Evolutionary conservation across 306 rosid genomes (phyloP), one percentile per base, ranked within the genome.

Genomic region (Trifolium repens): DNA sequence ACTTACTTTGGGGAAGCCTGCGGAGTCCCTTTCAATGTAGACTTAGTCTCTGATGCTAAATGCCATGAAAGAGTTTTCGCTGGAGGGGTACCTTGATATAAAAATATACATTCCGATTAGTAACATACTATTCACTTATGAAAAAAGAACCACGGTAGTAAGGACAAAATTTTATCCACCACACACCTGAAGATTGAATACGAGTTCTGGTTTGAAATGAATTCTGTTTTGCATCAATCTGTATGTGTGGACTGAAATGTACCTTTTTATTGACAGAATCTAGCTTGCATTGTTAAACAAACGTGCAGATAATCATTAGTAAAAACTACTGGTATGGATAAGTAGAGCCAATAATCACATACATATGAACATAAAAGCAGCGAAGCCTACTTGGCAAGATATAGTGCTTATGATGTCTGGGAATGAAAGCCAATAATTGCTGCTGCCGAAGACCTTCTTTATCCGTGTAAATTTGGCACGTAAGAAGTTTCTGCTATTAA

Each of bases 321-420:
- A 72, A 57, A 84, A 65, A 42, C 44, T 43, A 60, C 47, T 4
- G 27, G 67, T 65, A 71, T 47, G 58, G 55, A 82, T 71, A 35
- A 58, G 55, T 27, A 67, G 37, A 39, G 62, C 42, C 26, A 61
- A 74, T 60, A 44, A 32, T 42, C 77, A 81, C 50, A 82, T 77
- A 79, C 57, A 71, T 46, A 68, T 64, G 74, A 80, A 72, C 82
- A 71, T 68, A 26, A 75, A 66, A 65, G 42, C 52, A 74, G 69
- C 11, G 62, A 76, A 77, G 27, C 90, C 61, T 90, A 94, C 98
- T 94, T 74, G 98, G 98, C 84, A 94, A 87, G 78, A 91, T 83
- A 78, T 94, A 94, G 85, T 94, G 98, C 88, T 94, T 94, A 78
- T 94, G 98, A 86, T 94, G 97, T 64, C 97, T 90, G 8, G 98